Conservation (phyloP, 495 filamentous ascomycete genomes). For the Aspergillus incahuasiensis region DNA sequence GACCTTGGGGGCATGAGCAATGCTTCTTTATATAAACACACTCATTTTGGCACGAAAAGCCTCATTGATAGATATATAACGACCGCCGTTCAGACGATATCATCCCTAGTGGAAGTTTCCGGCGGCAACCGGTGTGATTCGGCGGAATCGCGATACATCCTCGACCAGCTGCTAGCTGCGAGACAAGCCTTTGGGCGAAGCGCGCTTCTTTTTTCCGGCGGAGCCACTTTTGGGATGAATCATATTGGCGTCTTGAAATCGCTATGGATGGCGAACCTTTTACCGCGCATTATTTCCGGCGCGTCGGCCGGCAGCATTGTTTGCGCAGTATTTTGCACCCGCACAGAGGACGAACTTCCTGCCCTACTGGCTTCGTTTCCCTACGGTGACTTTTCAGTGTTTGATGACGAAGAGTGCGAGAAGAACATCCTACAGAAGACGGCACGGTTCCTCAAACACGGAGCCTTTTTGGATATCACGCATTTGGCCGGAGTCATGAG, state of each 20-base stretch:
- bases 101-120: slow-evolving; percentile 62
- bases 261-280: slow-evolving; percentile 66
- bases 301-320: slow-evolving; percentile 95
- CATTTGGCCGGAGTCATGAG: slow-evolving; percentile 79
- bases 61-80: slow-evolving; percentile 85
- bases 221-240: slow-evolving; percentile 92
- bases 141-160: slow-evolving; percentile 59
- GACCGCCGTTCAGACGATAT: slow-evolving; percentile 67
- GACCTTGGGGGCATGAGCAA: slow-evolving; percentile 84
- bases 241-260: slow-evolving; percentile 93
- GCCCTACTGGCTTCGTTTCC: slow-evolving; percentile 66
- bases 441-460: slow-evolving; percentile 73
- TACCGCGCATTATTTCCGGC: slow-evolving; percentile 90
- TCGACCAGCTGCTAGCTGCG: slow-evolving; percentile 70
- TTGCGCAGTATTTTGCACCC: slow-evolving; percentile 76
- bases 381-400: slow-evolving; percentile 79
- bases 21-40: slow-evolving; percentile 74
- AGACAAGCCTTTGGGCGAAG: slow-evolving; percentile 86
- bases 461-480: slow-evolving; percentile 76
- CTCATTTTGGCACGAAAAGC: slow-evolving; percentile 79
- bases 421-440: slow-evolving; percentile 65
- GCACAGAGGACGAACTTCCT: slow-evolving; percentile 81
- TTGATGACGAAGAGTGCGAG: slow-evolving; percentile 66
- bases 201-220: slow-evolving; percentile 81
- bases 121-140: slow-evolving; percentile 49